Conservation (phyloP, 805 yeast genomes). For the Nakazawaea peltata region DNA sequence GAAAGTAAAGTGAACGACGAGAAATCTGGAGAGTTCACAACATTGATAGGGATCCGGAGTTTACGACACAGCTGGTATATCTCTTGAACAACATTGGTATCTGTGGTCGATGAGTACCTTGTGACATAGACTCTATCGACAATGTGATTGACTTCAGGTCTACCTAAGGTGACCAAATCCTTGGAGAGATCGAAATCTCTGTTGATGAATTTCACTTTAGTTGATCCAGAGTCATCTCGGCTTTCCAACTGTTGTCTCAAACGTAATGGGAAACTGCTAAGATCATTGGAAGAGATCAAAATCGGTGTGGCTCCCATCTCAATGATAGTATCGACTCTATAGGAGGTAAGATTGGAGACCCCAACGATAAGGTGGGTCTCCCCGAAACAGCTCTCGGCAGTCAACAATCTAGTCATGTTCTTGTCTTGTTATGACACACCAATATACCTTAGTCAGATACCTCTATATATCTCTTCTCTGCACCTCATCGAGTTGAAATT, state of each 20-base stretch:
- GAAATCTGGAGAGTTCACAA: slow-evolving; percentile 60
- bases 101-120: slow-evolving; percentile 21
- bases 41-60: slow-evolving; percentile 75
- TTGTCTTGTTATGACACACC: neutral
- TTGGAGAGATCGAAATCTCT: slow-evolving; percentile 24
- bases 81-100: slow-evolving; percentile 20
- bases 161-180: slow-evolving; percentile 51
- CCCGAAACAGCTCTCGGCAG: slow-evolving; percentile 35
- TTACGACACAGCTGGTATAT: slow-evolving; percentile 46
- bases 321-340: slow-evolving; percentile 39
- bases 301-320: slow-evolving; percentile 52
- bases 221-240: no score
- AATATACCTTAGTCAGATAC: neutral
- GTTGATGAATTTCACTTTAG: slow-evolving; percentile 21
- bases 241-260: slow-evolving; percentile 19
- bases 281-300: slow-evolving; percentile 28
- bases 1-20: slow-evolving; percentile 77
- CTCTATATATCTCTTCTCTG: neutral
- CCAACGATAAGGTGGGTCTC: slow-evolving; percentile 58
- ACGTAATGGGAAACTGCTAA: slow-evolving; percentile 17
- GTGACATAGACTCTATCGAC: slow-evolving; percentile 76
- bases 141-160: slow-evolving; percentile 49
- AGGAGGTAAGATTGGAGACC: slow-evolving; percentile 32
- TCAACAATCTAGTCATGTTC: slow-evolving; percentile 24
- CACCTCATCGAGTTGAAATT: neutral